A percentile compares a stretch with the other conserved stretches of the same genome.
Conservation (phyloP, 768 basidiomycete genomes). For the Leccinum longicurvipes region DNA sequence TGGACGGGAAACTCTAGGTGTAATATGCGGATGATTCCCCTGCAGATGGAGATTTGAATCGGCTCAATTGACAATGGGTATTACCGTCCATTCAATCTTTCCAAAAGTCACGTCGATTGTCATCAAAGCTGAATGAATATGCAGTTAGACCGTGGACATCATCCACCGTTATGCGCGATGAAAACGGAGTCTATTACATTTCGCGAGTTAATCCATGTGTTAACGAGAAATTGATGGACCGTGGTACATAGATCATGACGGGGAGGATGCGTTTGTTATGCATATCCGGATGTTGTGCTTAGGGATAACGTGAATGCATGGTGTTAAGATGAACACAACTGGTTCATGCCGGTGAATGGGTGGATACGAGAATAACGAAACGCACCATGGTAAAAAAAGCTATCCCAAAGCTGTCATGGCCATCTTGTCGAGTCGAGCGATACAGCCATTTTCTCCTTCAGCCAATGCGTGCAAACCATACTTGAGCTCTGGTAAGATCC, state of each 20-base stretch:
- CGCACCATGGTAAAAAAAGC: background rate
- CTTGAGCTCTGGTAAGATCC: conserved; percentile 50
- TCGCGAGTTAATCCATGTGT: background rate
- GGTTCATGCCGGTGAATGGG: background rate
- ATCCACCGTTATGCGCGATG: conserved; percentile 1
- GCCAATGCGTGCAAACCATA: conserved; percentile 48
- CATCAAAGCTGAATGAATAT: conserved; percentile 7
- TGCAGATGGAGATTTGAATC: background rate
- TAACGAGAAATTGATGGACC: background rate
- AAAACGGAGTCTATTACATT: background rate
- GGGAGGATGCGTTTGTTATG: conserved; percentile 3
- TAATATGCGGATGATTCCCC: no score
- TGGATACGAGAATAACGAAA: background rate
- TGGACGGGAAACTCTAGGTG: no score
- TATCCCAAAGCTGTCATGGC: background rate
- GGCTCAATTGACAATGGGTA: background rate
- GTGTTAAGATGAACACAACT: background rate
- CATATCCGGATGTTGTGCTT: background rate
- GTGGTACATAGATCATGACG: conserved; percentile 2
- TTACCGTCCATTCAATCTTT: background rate
- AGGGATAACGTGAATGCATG: background rate
- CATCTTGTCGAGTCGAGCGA: conserved; percentile 16
- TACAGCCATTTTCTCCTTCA: conserved; percentile 25
- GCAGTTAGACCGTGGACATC: conserved; percentile 8
- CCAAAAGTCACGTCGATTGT: conserved; percentile 8